phyloP scores from a whole-genome alignment of 257 asterid genomes.

The Scutellaria barbata region DNA sequence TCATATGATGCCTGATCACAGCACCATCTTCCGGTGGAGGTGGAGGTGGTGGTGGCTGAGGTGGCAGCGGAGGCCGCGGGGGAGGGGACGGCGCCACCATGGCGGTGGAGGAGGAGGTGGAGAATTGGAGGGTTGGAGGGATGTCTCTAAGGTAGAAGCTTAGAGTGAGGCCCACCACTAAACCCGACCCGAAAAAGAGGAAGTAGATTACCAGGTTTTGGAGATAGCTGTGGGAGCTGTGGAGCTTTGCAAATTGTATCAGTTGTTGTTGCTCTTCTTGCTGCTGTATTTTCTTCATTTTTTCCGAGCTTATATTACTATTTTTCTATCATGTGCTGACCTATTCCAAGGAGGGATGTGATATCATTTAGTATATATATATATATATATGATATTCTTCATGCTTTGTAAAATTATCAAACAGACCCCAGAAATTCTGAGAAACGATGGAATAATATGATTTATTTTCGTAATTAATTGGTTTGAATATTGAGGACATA shows the following conservation, averaged over 20 bases:
- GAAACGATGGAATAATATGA: too few relatives aligned
- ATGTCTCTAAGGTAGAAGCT: constrained; percentile 47
- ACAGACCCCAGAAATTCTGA: too few relatives aligned
- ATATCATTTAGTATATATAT: too few relatives aligned
- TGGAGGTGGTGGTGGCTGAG: background rate
- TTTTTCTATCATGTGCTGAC: too few relatives aligned
- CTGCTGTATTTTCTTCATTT: constrained; percentile 37
- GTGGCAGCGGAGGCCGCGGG: background rate
- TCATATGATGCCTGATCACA: constrained; percentile 55
- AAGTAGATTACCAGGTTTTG: constrained; percentile 54
- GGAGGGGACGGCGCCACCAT: too few relatives aligned
- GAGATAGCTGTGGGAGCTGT: constrained; percentile 42
- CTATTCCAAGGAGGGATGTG: background rate
- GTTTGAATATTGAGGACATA: too few relatives aligned
- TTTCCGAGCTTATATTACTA: background rate
- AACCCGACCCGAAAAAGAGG: constrained; percentile 72
- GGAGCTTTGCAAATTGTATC: constrained; percentile 33
- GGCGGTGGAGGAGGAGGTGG: background rate
- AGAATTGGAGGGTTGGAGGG: constrained; percentile 32
- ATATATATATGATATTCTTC: too few relatives aligned
- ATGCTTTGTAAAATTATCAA: too few relatives aligned
- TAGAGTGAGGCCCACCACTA: constrained; percentile 63
- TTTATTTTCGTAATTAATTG: too few relatives aligned
- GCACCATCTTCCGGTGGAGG: background rate
- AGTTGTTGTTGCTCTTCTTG: constrained; percentile 35